Base-by-base conservation (phyloP, 1,284 basidiomycete species). In the Agroathelia rolfsii region DNA sequence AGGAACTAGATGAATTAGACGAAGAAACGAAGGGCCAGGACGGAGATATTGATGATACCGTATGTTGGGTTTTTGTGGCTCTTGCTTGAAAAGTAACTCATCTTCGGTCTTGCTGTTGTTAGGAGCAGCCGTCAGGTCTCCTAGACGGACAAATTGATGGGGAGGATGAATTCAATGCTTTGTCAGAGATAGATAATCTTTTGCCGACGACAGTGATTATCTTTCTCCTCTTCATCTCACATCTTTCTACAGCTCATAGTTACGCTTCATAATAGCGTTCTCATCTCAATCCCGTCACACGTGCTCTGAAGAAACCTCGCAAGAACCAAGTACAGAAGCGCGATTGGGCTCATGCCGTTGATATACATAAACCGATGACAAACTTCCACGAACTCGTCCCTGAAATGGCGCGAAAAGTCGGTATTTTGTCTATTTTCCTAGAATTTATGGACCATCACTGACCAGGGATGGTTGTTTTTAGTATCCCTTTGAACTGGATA, bases 291-390 rank as follows among this genome's bases (percentile, higher is more conserved):
- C 71, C 74, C 17, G 50, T 64, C 30, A 62, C 62, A 35, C 41
- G 63, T 6, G 45, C 52, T 17, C 58, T 52, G 36, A 53, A 59
- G 35, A 59, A 56, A 16, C 34, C 51, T 7, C 66, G 59, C 35
- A 62, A 61, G 14, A 41, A 56, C 6, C 60, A 66, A 30, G 51
- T 73, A 3, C 69, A 76, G 38, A 95, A 94, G 58, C 80, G 88
- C 34, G 90, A 97, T 45, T 99, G 95, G 95, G 95, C 94, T 2
- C 95, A 97, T 63, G 84, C 92, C 12, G 84, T 98, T 10, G 88
- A 98, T 52, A 77, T 96, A 43, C 90, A 88, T 49, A 81, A 85
- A 47, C 81, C 87, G 22, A 77, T 97, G 51, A 64, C 68, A 16
- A 96, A 97, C 51, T 95, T 94, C 52, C 70, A 72, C 37, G 76